phyloP scores from a whole-genome alignment of 2,329 filamentous ascomycete species.

The Lasiodiplodia citricola region DNA sequence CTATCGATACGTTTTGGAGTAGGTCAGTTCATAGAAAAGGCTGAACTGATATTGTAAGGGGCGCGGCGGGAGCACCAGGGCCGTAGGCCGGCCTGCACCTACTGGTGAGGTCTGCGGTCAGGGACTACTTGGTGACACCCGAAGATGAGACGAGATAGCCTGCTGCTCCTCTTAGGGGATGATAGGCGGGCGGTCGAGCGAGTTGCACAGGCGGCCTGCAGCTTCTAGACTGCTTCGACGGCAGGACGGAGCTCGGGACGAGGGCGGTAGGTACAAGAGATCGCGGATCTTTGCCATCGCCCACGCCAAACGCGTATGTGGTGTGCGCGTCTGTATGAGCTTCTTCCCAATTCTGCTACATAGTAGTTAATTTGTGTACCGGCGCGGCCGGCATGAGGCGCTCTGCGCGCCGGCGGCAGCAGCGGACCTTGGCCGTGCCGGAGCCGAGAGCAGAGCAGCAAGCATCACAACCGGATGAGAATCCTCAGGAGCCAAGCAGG shows the following conservation, averaged over 20 bases:
- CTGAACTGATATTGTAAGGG: constrained; percentile 20
- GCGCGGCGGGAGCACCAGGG: neutral
- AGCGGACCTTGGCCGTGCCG: constrained; percentile 5
- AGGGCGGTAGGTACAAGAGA: neutral
- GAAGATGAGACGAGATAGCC: constrained; percentile 22
- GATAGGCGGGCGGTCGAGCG: constrained; percentile 18
- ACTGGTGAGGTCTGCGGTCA: constrained; percentile 7
- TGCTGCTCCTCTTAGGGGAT: neutral
- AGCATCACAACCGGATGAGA: constrained; percentile 16
- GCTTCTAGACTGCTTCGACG: constrained; percentile 17
- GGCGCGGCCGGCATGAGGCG: neutral
- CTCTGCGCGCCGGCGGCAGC: constrained; percentile 19
- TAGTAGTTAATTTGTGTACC: neutral
- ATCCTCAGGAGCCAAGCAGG: constrained; percentile 23
- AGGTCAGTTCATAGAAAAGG: neutral
- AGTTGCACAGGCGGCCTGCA: constrained; percentile 5
- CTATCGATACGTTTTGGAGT: constrained; percentile 22
- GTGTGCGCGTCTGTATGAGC: constrained; percentile 15
- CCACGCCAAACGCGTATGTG: neutral
- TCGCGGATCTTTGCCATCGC: constrained; percentile 1
- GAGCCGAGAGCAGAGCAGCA: constrained; percentile 17
- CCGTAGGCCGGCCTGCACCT: constrained; percentile 5
- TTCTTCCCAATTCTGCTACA: constrained; percentile 2
- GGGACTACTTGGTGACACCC: constrained; percentile 7
- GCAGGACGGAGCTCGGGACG: constrained; percentile 16